These are phyloP conservation scores for Pleurotus cornucopiae DNA, from an alignment of 768 basidiomycete genomes.

Conservation along the genomic window DNA sequence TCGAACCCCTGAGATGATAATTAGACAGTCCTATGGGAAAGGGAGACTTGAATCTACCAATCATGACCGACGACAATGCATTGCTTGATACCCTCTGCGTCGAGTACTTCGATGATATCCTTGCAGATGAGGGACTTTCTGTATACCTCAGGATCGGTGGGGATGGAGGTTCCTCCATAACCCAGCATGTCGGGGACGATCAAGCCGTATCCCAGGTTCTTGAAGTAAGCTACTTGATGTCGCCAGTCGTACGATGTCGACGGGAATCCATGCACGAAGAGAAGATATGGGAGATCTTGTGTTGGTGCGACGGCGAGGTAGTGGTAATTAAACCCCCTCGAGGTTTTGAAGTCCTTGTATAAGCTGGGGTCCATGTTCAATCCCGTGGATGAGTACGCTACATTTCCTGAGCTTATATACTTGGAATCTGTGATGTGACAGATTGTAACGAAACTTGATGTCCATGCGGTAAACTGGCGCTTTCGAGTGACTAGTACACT, in stretches of 20 bases:
- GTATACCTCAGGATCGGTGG: conserved; percentile 32
- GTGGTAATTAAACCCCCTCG: conserved; percentile 30
- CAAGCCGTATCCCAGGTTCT: conserved; percentile 35
- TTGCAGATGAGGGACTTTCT: conserved; percentile 24
- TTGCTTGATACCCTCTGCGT: conserved; percentile 25
- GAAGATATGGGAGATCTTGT: conserved; percentile 26
- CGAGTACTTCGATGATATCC: conserved; percentile 40
- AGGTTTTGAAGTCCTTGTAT: conserved; percentile 25
- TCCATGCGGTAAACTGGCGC: too few species aligned
- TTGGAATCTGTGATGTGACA: too few species aligned
- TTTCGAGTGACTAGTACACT: too few species aligned
- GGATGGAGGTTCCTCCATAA: conserved; percentile 47
- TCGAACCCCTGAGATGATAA: conserved; percentile 29
- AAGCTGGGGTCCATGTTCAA: background rate
- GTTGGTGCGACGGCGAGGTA: conserved; percentile 27
- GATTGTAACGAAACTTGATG: too few species aligned
- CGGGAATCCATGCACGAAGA: conserved; percentile 47
- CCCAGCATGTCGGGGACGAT: conserved; percentile 50
- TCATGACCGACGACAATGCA: conserved; percentile 40
- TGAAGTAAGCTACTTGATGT: conserved; percentile 33
- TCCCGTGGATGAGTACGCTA: too few species aligned
- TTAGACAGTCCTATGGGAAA: background rate
- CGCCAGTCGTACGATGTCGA: conserved; percentile 35
- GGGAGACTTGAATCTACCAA: conserved; percentile 21
- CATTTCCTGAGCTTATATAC: too few species aligned